Evolutionary conservation across 2,329 filamentous ascomycete genomes (phyloP), one percentile per base, ranked within the genome.

Genomic region (Alternaria sp.): DNA sequence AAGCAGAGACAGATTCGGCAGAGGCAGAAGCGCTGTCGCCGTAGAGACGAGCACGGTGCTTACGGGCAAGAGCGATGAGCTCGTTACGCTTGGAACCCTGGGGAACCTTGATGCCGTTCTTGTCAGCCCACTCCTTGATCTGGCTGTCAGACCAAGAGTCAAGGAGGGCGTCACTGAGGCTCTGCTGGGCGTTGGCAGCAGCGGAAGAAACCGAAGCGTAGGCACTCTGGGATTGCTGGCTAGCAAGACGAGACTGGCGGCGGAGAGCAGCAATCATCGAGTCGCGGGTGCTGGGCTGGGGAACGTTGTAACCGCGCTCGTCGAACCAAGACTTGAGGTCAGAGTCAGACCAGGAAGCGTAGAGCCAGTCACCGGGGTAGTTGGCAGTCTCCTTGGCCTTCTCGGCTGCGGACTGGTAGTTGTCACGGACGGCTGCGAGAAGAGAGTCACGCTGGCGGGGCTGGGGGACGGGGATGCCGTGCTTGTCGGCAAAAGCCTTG

Each of bases 361-460:
- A 99, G 44, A 98, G 83, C 95, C 95, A 98, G 82, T 97, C 89
- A 40, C 95, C 95, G 34, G 95, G 95, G 75, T 98, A 98, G n/a
- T 88, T 82, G 54, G 87, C 82, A 14, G 92, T 90, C 81, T 97
- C 90, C 62, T 92, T 92, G 57, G 85, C 78, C 79, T 89, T 90
- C 80, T 92, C 89, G 16, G 94, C 93, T 59, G 89, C 81, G 2
- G 86, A 81, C 70, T 97, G 92, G 76, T 97, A 98, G 80, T 89
- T 94, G 66, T 90, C 85, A 65, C 94, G 92, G 62, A 89, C 87
- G 71, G 92, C 88, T 71, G 90, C 86, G 67, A 98, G 85, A 46
- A 97, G 82, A 27, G 87, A 89, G 77, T 98, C 94, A 73, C 93
- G 92, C 73, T 90, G 90, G 74, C 91, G 92, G 60, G 94, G 94